A percentile compares a stretch with the other conserved stretches of the same genome.
phyloP scores from a whole-genome alignment of 2,329 filamentous ascomycete species.

The Iodosphaeria phyllophila region DNA sequence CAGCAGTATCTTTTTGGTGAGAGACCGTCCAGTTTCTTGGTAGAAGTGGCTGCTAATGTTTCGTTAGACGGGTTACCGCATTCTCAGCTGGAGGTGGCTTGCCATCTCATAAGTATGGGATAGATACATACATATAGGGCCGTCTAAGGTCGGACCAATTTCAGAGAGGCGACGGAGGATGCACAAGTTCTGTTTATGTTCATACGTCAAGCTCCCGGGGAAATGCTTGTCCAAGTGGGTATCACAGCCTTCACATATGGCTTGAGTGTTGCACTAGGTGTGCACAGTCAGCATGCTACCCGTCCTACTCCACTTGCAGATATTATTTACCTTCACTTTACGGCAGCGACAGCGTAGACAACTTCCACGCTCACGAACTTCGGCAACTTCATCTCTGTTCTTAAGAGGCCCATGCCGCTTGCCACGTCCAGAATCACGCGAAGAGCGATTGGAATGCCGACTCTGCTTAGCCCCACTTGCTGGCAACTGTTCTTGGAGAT shows the following conservation, averaged over 20 bases:
- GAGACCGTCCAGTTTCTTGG: too few species aligned
- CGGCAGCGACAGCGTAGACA: constrained; percentile 28
- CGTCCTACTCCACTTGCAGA: constrained; percentile 6
- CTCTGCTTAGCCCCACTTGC: constrained; percentile 5
- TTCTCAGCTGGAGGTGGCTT: too few species aligned
- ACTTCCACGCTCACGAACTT: constrained; percentile 27
- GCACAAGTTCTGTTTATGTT: constrained; percentile 11
- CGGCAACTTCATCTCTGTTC: constrained; percentile 23
- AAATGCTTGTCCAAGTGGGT: constrained; percentile 7
- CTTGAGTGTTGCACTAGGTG: constrained; percentile 18
- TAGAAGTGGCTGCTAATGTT: too few species aligned
- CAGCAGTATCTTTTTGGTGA: too few species aligned
- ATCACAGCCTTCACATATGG: constrained; percentile 11
- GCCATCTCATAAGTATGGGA: too few species aligned
- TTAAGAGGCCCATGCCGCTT: constrained; percentile 11
- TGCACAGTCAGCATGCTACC: constrained; percentile 5
- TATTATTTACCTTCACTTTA: constrained; percentile 24
- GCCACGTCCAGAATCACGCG: constrained; percentile 8
- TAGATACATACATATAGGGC: too few species aligned
- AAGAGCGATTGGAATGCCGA: constrained; percentile 5
- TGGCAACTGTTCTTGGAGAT: constrained; percentile 1
- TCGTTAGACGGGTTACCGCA: too few species aligned
- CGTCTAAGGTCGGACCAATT: too few species aligned
- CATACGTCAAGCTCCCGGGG: constrained; percentile 5
- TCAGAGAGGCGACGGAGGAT: constrained; percentile 6